phyloP scores from a whole-genome alignment of 2,329 filamentous ascomycete species.

The Cladosporium sp. region DNA sequence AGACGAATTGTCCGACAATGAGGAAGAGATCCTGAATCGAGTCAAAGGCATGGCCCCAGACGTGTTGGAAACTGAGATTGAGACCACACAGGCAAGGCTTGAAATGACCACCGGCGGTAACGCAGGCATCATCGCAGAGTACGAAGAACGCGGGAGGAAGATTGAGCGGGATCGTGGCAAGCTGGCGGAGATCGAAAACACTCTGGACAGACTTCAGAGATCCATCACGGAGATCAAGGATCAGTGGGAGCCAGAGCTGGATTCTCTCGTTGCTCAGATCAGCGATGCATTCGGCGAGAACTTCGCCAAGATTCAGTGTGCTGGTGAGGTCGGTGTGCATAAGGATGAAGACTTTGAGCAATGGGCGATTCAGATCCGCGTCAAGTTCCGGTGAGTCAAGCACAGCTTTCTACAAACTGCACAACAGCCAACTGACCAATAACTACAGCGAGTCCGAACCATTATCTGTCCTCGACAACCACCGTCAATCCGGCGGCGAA shows the following conservation, averaged over 20 bases:
- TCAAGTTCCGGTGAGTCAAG: constrained; percentile 76
- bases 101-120: constrained; percentile 69
- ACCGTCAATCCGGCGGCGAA: constrained; percentile 94
- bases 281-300: constrained; percentile 89
- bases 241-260: constrained; percentile 79
- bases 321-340: constrained; percentile 80
- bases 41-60: constrained; percentile 46
- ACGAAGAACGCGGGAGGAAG: constrained; percentile 64
- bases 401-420: neutral
- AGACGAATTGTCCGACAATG: constrained; percentile 22
- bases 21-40: constrained; percentile 23
- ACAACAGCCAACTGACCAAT: constrained; percentile 15
- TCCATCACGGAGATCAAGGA: constrained; percentile 64
- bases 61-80: constrained; percentile 68
- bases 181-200: constrained; percentile 51
- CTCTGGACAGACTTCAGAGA: constrained; percentile 52
- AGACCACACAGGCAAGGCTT: constrained; percentile 68
- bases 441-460: constrained; percentile 66
- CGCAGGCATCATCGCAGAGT: constrained; percentile 70
- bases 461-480: constrained; percentile 79
- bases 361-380: constrained; percentile 90
- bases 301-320: constrained; percentile 90
- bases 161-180: constrained; percentile 64
- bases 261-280: constrained; percentile 72
- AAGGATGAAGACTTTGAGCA: constrained; percentile 87